Conservation (phyloP, 208 protist genomes). For the Trypanosoma scelopori region DNA sequence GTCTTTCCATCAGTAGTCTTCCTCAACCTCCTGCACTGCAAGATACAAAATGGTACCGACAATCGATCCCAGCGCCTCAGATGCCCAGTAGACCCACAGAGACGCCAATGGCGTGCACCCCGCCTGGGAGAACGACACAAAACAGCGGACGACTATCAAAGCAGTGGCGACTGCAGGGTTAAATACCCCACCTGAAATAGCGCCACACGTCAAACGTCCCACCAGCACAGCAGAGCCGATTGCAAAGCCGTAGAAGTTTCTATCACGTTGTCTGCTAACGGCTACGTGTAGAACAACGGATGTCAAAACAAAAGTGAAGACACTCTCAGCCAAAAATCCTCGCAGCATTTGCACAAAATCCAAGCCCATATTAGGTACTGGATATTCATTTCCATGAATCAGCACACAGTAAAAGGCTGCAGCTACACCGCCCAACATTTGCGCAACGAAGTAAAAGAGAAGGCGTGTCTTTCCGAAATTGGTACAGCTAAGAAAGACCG, state of each 20-base stretch:
- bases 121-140: slow-evolving; percentile 43
- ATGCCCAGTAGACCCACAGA: slow-evolving; percentile 68
- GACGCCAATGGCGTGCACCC: slow-evolving; percentile 61
- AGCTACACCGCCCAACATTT: slow-evolving; percentile 62
- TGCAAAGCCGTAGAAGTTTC: slow-evolving; percentile 82
- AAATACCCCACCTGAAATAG: slow-evolving; percentile 74
- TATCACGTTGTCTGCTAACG: slow-evolving; percentile 60
- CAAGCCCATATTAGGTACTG: slow-evolving; percentile 63
- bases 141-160: slow-evolving; percentile 66
- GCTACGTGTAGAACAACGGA: slow-evolving; percentile 79
- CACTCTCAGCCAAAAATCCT: slow-evolving; percentile 71
- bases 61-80: slow-evolving; percentile 64
- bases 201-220: slow-evolving; percentile 51
- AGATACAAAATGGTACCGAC: slow-evolving; percentile 74
- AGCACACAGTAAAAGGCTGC: slow-evolving; percentile 67
- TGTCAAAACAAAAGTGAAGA: slow-evolving; percentile 82
- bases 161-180: slow-evolving; percentile 72
- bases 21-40: slow-evolving; percentile 55
- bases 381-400: slow-evolving; percentile 61
- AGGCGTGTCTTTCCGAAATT: slow-evolving; percentile 58
- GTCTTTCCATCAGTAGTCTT: slow-evolving; percentile 27
- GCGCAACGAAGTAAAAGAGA: slow-evolving; percentile 69
- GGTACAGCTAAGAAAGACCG: slow-evolving; percentile 66
- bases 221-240: slow-evolving; percentile 76
- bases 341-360: slow-evolving; percentile 62